Percentiles rank a stretch among this genome's conserved stretches.
These are phyloP conservation scores for Malbranchea zuffiana DNA, from an alignment of 2,329 filamentous ascomycete species.

Conservation along the genomic window DNA sequence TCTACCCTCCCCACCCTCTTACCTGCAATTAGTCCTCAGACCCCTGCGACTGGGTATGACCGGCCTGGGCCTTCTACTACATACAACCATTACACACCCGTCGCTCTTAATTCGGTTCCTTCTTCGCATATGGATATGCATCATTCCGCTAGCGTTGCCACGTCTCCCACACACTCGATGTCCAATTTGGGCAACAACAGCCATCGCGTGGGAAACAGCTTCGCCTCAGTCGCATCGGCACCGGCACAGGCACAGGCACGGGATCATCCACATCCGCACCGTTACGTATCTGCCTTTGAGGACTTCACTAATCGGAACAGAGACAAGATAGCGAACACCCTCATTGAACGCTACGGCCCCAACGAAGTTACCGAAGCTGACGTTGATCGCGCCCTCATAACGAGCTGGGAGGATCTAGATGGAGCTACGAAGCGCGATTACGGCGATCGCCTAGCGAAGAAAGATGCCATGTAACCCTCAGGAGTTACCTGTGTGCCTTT, in stretches of 20 bases:
- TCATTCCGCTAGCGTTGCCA: conserved; percentile 3
- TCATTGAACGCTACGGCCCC: conserved; percentile 12
- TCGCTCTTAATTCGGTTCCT: conserved; percentile 6
- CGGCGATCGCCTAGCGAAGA: conserved; percentile 12
- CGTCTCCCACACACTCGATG: conserved; percentile 4
- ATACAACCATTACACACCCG: conserved; percentile 6
- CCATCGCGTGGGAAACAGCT: conserved; percentile 4
- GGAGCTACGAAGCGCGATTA: conserved; percentile 24
- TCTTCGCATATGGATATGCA: conserved; percentile 4
- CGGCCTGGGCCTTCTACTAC: conserved; percentile 6
- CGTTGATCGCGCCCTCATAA: conserved; percentile 12
- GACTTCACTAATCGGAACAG: conserved; percentile 16
- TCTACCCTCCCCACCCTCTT: conserved; percentile 24
- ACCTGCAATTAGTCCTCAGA: conserved; percentile 19
- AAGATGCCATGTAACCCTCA: conserved; percentile 1
- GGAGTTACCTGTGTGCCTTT: too few species aligned
- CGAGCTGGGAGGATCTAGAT: conserved; percentile 16
- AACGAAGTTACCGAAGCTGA: conserved; percentile 13
- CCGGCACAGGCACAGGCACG: conserved; percentile 5
- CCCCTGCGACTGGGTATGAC: conserved; percentile 21
- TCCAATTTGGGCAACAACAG: conserved; percentile 6
- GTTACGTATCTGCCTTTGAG: conserved; percentile 16
- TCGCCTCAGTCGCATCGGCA: conserved; percentile 7
- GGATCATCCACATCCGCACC: conserved; percentile 5
- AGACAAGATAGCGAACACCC: conserved; percentile 11